Evolutionary conservation across 805 yeast genomes (phyloP).

Genomic region (Diddensiella santjacobensis): DNA sequence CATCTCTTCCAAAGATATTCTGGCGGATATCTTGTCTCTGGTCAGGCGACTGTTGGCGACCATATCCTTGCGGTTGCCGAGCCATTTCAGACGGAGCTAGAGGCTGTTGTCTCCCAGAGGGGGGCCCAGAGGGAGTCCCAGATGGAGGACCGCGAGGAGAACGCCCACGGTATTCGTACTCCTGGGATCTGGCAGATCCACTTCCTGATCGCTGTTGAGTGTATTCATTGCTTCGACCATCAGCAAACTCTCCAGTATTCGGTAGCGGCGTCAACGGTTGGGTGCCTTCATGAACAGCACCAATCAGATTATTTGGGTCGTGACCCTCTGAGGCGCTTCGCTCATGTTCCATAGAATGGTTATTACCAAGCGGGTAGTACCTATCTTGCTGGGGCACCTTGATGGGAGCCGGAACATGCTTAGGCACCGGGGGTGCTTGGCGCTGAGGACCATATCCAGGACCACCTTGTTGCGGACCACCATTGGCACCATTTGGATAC

Average conservation of each 20-base stretch:
- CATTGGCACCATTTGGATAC: background rate
- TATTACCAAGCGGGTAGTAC: background rate
- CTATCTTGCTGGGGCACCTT: background rate
- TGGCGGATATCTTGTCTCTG: conserved; percentile 27
- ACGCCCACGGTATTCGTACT: background rate
- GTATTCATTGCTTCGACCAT: background rate
- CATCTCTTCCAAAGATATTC: conserved; percentile 24
- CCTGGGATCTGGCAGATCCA: background rate
- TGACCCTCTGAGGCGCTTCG: conserved; percentile 34
- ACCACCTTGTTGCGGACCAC: background rate
- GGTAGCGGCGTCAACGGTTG: conserved; percentile 26
- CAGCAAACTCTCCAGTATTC: conserved; percentile 1
- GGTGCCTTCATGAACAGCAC: conserved; percentile 22
- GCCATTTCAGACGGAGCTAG: background rate
- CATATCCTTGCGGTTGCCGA: background rate
- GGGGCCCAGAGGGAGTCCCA: background rate
- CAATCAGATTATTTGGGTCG: conserved; percentile 30
- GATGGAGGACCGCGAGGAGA: conserved; percentile 8
- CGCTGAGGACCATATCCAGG: conserved; percentile 1
- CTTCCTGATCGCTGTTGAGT: background rate
- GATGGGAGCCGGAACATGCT: background rate
- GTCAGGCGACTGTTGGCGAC: conserved; percentile 11
- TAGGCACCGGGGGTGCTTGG: background rate
- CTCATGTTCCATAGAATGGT: conserved; percentile 22
- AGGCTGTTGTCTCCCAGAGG: background rate